Base-by-base conservation (phyloP, 1,284 basidiomycete species). In the Papiliotrema nemorosa region DNA sequence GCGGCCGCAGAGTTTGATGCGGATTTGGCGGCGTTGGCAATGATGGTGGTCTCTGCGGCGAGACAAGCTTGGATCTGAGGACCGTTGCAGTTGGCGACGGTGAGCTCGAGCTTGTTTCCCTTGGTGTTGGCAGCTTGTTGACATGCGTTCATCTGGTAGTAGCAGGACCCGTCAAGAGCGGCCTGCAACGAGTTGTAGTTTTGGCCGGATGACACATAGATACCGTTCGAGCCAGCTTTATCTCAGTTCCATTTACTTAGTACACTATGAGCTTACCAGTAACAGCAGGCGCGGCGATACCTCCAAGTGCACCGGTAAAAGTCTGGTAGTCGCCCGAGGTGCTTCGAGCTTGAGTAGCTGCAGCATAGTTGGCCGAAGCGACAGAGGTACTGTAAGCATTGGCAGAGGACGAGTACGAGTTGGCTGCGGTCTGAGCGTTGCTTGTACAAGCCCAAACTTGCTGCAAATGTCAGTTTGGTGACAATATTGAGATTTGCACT, bases 321-420 rank as follows among this genome's bases (percentile, higher is more conserved):
- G 44, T 36, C 34, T 46, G 44, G 14, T 14, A 16, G 27, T 46
- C 44, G 16, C 44, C 44, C 7, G 44, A 12, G 21, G 24, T 21
- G 34, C 33, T 46, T 21, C 44, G 31, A 3, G 44, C 34, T 12
- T 10, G 9, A n/a, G 44, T 46, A 9, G 44, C 44, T 10, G 7
- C 26, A 7, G 44, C 44, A 24, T 36, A 46, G 34, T 35, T 37
- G 44, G 44, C 44, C 12, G 44, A 46, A 7, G 44, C 44, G 31
- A 35, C 21, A 7, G 43, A 44, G 26, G 43, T 16, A n/a, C 26
- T 31, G 43, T 44, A 44, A 7, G 29, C 14, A 21, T 7, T 14
- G n/a, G 43, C 43, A 16, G 13, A 18, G 24, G 16, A 16, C 9
- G 43, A 16, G 29, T 44, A 44, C 14, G 43, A 10, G 22, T 21